Evolutionary conservation across 805 yeast genomes (phyloP), one percentile per base, ranked within the genome.

Genomic region (Schwanniomyces occidentalis): DNA sequence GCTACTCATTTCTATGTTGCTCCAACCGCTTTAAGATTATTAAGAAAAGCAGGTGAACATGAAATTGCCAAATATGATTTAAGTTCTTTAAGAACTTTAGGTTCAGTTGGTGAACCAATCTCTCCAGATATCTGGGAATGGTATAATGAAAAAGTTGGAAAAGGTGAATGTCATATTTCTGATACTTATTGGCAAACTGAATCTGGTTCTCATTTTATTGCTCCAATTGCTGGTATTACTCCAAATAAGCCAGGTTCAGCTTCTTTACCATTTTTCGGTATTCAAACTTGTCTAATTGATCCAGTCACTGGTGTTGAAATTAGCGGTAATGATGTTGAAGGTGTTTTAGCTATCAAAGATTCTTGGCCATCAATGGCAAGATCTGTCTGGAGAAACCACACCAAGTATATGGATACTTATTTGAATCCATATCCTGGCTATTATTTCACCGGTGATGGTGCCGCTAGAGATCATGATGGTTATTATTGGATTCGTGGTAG

Each of bases 171-270:
- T 51, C 82, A 84, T 56, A 77, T 85, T 43, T 71, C 82, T 52
- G 95, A 85, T 63, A 85, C 95, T 23, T 85, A 84, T 71, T 85
- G 95, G 95, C 90, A 84, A 69, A 85, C 95, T 3, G 95, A 85
- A 63, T 78, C 87, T 10, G 93, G 93, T 28, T 79, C 90, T 30
- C 93, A 85, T 56, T 67, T 85, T 55, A 76, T 85, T 41, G 75
- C 89, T 25, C 89, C 91, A 40, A 58, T 85, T 40, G 88, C 93
- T 31, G 77, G 77, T 44, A 74, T 82, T 25, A 79, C 86, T 16
- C 88, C 91, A 49, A 81, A 82, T 57, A 85, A 85, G 60, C 90
- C 95, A 9, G 95, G 95, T 38, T 79, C 88, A 27, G 93, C 93
- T 3, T 80, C 91, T 4, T 75, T 83, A 56, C 95, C 95, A 43